A percentile compares a stretch with the other conserved stretches of the same genome.
Conservation (phyloP, 306 rosid genomes). For the Cicer cuneatum region DNA sequence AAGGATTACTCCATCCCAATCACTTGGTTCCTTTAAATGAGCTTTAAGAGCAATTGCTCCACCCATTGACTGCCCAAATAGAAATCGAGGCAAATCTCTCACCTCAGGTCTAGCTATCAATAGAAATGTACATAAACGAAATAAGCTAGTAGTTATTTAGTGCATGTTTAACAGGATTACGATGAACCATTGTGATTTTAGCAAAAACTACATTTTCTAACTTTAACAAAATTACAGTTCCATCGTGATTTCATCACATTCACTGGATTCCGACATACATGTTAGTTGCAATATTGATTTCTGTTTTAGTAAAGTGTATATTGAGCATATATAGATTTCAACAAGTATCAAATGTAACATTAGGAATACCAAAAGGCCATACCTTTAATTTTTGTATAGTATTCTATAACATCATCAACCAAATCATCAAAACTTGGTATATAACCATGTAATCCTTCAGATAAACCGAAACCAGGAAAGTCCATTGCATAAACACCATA, state of each 20-base stretch:
- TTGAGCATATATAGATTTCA: neutral
- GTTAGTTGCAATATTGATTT: neutral
- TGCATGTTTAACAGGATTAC: no score
- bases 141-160: no score
- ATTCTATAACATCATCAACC: conserved; percentile 74
- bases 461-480: conserved; percentile 89
- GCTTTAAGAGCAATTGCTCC: conserved; percentile 89
- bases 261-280: no score
- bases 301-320: neutral
- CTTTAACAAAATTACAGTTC: no score
- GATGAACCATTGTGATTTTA: no score
- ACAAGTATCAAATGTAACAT: neutral
- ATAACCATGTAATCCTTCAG: conserved; percentile 89
- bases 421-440: conserved; percentile 72
- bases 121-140: no score
- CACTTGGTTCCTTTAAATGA: conserved; percentile 78
- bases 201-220: no score
- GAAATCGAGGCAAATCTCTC: conserved; percentile 68
- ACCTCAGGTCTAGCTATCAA: conserved; percentile 69
- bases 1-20: conserved; percentile 86
- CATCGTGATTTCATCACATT: no score
- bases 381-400: conserved; percentile 73
- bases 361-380: neutral
- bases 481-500: conserved; percentile 84
- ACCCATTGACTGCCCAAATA: conserved; percentile 94